Conservation (phyloP, 108 stramenopile species). For the Nitzschia sp. region DNA sequence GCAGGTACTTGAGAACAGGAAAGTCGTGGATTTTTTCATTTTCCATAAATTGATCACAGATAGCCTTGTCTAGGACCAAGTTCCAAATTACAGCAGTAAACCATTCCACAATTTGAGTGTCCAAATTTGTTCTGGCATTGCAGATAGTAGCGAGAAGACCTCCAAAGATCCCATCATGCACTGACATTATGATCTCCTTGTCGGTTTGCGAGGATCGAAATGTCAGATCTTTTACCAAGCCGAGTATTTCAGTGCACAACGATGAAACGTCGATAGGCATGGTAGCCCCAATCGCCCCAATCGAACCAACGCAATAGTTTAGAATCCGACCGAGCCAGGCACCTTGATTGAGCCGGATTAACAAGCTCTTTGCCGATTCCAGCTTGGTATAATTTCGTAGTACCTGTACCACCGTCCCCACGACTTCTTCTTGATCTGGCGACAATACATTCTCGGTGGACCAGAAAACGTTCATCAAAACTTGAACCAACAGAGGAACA, state of each 20-base stretch:
- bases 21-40: conserved; percentile 11
- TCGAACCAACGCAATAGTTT: not conserved
- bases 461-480: conserved; percentile 9
- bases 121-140: not conserved
- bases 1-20: conserved; percentile 12
- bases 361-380: conserved; percentile 26
- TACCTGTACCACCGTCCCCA: conserved; percentile 15
- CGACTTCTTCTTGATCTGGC: not conserved
- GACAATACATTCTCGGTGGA: not conserved
- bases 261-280: not conserved
- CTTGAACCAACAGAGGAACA: conserved; percentile 31
- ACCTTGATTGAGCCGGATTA: conserved; percentile 18
- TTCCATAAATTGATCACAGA: conserved; percentile 16
- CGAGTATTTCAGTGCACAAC: conserved; percentile 14
- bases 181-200: conserved; percentile 13
- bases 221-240: conserved; percentile 42
- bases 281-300: not conserved
- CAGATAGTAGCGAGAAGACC: conserved; percentile 8
- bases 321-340: conserved; percentile 16
- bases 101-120: conserved; percentile 21
- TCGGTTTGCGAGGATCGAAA: conserved; percentile 35
- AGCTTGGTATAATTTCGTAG: conserved; percentile 37
- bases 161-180: conserved; percentile 17
- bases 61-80: conserved; percentile 20
- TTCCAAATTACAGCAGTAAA: conserved; percentile 56